Percentiles rank a stretch among this genome's conserved stretches.
Evolutionary conservation across 179 eudicot species (phyloP).

Genomic region (Drosera spatulata): DNA sequence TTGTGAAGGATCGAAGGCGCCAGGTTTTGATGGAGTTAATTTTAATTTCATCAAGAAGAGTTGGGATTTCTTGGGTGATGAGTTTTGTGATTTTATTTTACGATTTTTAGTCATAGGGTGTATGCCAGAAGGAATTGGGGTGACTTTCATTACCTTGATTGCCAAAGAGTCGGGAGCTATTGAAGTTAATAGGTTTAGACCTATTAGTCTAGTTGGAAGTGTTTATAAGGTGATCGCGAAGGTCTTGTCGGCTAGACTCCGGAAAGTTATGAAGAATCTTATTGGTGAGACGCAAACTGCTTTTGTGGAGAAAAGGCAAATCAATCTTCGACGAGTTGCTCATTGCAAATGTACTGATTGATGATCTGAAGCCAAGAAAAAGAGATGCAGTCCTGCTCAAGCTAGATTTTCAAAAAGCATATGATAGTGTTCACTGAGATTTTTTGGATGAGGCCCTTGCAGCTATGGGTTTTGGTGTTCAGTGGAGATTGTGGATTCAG

Average conservation of each 20-base stretch:
- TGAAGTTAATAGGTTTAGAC: background rate
- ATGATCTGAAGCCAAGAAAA: background rate
- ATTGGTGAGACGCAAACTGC: background rate
- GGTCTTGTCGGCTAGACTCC: background rate
- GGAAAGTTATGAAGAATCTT: background rate
- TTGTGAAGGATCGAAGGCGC: background rate
- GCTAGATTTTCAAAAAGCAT: background rate
- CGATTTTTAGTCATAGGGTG: background rate
- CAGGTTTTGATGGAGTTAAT: background rate
- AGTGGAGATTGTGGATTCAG: background rate
- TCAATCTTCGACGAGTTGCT: background rate
- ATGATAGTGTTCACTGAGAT: background rate
- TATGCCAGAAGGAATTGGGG: background rate
- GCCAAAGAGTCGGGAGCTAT: background rate
- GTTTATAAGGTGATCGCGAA: background rate
- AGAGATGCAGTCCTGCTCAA: background rate
- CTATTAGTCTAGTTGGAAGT: background rate
- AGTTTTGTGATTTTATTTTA: background rate
- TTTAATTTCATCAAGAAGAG: no score
- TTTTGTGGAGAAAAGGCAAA: background rate
- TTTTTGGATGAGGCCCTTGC: background rate
- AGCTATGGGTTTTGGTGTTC: background rate
- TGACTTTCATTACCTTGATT: background rate
- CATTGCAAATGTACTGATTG: background rate
- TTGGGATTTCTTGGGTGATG: background rate